Evolutionary conservation across 2,329 filamentous ascomycete genomes (phyloP), one percentile per base, ranked within the genome.

Genomic region (Paraconiothyrium sp.): DNA sequence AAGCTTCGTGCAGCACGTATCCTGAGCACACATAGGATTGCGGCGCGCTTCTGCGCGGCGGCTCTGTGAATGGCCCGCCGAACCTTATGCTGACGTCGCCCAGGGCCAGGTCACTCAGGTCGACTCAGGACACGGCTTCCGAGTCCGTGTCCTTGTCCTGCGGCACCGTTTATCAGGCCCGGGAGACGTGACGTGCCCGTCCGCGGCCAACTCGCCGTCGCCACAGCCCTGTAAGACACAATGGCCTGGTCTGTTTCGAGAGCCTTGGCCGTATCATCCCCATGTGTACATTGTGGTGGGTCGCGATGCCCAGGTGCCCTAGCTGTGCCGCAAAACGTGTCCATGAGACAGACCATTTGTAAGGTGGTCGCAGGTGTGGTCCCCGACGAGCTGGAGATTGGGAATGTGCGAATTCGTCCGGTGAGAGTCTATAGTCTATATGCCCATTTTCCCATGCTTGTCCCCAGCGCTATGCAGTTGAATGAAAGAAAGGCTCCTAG

Each of bases 21-120:
- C 4, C 20, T 47, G 11, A 24, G 9, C 10, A 9, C 7, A 30
- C 50, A n/a, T 49, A 24, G 22, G 16, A 43, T n/a, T 44, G 35
- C 34, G 46, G 55, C 47, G 44, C 46, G 48, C 32, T 32, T 13
- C 27, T 10, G 20, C 54, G 13, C 16, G 13, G 22, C 8, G 32
- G 54, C 13, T 14, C 46, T 44, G 24, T 9, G 16, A 34, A 8
- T 2, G 41, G 11, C 30, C 39, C 10, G 30, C 32, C 41, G 46
- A 46, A 50, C 51, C 51, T 60, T 56, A 55, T 56, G 58, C 58
- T 60, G 58, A 60, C 51, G 58, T 54, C 20, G 20, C 20, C 20
- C 20, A 20, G 20, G 20, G 20, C 57, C 10, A 16, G 47, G 47
- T 39, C 32, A 20, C 11, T 37, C 30, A 4, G 30, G 16, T 32